A percentile compares a stretch with the other conserved stretches of the same genome.
Evolutionary conservation across 306 rosid genomes (phyloP).

Genomic region (Quercus ilex): DNA sequence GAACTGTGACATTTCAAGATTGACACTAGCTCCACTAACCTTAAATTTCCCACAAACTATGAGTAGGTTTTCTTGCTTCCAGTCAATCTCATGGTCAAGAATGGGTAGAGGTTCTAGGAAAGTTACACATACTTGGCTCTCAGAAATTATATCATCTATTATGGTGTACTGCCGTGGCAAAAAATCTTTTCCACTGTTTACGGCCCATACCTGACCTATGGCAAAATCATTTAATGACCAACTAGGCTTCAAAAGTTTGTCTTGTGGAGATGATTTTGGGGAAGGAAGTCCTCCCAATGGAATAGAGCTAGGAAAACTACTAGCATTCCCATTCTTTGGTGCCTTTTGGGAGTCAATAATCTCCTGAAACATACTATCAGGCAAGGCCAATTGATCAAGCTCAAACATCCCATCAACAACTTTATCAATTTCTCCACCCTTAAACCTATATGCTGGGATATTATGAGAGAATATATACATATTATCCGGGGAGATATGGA

Average conservation of each 20-base stretch:
- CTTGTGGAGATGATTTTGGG: neutral
- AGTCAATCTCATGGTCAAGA: neutral
- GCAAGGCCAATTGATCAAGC: conserved; percentile 11
- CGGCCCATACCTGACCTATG: conserved; percentile 17
- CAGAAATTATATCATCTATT: conserved; percentile 1
- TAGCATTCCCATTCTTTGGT: neutral
- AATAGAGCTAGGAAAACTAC: neutral
- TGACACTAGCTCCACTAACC: neutral
- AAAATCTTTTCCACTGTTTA: neutral
- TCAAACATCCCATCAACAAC: conserved; percentile 15
- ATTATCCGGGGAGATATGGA: conserved; percentile 7
- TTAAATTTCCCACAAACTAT: conserved; percentile 9
- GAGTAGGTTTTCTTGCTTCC: conserved; percentile 13
- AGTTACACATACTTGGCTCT: conserved; percentile 3
- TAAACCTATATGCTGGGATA: conserved; percentile 16
- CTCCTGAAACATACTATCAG: neutral
- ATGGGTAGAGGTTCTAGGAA: conserved; percentile 1
- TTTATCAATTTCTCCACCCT: conserved; percentile 15
- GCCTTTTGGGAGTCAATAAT: neutral
- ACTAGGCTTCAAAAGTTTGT: neutral
- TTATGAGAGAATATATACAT: conserved; percentile 20
- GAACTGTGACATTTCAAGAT: neutral
- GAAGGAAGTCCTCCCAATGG: neutral
- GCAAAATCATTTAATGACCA: conserved; percentile 9
- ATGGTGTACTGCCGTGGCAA: conserved; percentile 10